Percentiles rank a stretch among this genome's conserved stretches.
Evolutionary conservation across 2,329 filamentous ascomycete species (phyloP).

Genomic region (Trichoderma breve): DNA sequence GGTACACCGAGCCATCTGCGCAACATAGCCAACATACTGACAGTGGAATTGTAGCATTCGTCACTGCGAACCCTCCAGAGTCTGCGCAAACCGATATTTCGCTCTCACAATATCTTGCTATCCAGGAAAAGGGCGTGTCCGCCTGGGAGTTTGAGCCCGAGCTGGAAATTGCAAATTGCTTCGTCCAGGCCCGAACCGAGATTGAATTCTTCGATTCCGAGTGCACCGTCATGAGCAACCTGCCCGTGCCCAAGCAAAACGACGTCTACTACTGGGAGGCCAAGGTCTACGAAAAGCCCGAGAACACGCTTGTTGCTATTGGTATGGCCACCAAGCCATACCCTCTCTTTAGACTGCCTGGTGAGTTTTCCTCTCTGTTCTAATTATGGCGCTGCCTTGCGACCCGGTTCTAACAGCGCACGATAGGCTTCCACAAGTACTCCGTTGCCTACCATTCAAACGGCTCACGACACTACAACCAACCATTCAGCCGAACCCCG

Average conservation of each 20-base stretch:
- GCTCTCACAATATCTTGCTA: conserved; percentile 93
- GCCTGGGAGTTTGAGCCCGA: conserved; percentile 99
- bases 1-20: conserved; percentile 55
- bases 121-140: conserved; percentile 99
- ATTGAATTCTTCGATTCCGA: conserved; percentile 99
- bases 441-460: conserved; percentile 89
- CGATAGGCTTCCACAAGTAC: conserved; percentile 79
- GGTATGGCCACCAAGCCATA: conserved; percentile 97
- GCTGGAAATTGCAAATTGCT: conserved; percentile 96
- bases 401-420: neutral
- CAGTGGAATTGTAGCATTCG: conserved; percentile 65
- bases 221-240: conserved; percentile 93
- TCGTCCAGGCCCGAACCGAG: conserved; percentile 92
- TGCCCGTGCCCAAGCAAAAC: conserved; percentile 97
- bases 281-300: conserved; percentile 97
- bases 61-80: conserved; percentile 91
- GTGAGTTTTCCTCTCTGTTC: conserved; percentile 48
- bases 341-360: conserved; percentile 87
- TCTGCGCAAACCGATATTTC: conserved; percentile 96
- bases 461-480: conserved; percentile 84
- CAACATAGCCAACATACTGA: neutral
- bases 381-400: neutral
- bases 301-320: conserved; percentile 80
- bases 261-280: conserved; percentile 99
- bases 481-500: conserved; percentile 75